A percentile compares a stretch with the other conserved stretches of the same genome.
Evolutionary conservation across 495 filamentous ascomycete species (phyloP).

Genomic region (Penicillium maclennaniae): DNA sequence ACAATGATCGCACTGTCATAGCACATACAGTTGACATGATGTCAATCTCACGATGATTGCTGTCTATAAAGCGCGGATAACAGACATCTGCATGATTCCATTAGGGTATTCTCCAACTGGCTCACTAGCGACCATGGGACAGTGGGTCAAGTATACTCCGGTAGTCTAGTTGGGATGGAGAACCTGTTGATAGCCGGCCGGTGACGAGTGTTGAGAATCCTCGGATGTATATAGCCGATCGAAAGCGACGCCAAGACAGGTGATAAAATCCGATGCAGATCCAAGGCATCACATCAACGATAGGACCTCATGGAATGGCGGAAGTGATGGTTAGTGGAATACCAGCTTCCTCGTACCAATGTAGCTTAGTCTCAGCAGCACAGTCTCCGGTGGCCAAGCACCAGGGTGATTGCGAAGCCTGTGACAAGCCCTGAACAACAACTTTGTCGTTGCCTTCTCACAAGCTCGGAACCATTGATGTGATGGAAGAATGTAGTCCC

Average conservation of each 20-base stretch:
- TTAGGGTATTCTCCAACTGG: slow-evolving; percentile 17
- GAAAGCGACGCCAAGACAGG: no score
- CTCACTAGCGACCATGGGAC: background rate
- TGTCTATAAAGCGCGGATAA: slow-evolving; percentile 4
- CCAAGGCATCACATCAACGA: no score
- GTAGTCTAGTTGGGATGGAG: background rate
- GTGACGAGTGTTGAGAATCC: no score
- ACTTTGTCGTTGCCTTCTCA: slow-evolving; percentile 29
- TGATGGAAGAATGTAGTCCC: slow-evolving; percentile 31
- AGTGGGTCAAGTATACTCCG: background rate
- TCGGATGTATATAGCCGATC: no score
- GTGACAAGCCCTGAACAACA: slow-evolving; percentile 3
- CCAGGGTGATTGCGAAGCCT: background rate
- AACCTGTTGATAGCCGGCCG: background rate
- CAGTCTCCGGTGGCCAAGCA: background rate
- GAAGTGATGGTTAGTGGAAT: no score
- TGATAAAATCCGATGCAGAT: no score
- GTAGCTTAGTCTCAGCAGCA: no score
- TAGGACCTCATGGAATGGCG: no score
- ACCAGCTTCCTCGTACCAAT: no score
- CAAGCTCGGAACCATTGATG: slow-evolving; percentile 24
- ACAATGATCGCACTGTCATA: background rate
- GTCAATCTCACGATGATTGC: background rate
- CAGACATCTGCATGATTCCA: slow-evolving; percentile 6
- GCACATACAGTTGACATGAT: background rate